A percentile compares a stretch with the other conserved stretches of the same genome.
Evolutionary conservation across 495 filamentous ascomycete genomes (phyloP).

Genomic region (Penicillium bovifimosum): DNA sequence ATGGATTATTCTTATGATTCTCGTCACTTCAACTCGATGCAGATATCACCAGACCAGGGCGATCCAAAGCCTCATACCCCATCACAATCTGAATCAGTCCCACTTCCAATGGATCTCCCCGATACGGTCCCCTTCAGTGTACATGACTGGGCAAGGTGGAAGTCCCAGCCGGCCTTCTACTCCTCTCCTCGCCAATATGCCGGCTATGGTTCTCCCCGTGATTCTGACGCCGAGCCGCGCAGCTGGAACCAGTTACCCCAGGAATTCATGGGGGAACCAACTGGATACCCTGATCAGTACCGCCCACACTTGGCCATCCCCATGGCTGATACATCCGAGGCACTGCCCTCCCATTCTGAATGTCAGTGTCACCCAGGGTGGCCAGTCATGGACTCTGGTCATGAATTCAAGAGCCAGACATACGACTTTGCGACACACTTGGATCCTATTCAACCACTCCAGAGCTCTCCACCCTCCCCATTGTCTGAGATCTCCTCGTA

Average conservation of each 20-base stretch:
- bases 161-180: constrained; percentile 14
- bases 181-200: constrained; percentile 16
- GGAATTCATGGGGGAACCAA: background rate
- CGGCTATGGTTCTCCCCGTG: constrained; percentile 4
- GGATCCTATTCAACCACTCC: background rate
- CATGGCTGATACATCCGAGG: background rate
- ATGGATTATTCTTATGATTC: constrained; percentile 24
- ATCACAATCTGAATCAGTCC: constrained; percentile 15
- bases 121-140: constrained; percentile 14
- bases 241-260: background rate
- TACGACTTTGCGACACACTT: background rate
- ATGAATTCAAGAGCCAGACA: background rate
- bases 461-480: constrained; percentile 18
- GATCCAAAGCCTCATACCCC: constrained; percentile 15
- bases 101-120: constrained; percentile 10
- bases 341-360: background rate
- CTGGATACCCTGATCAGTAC: background rate
- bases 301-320: background rate
- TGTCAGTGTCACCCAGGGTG: background rate
- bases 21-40: constrained; percentile 15
- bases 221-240: background rate
- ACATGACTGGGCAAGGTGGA: constrained; percentile 24
- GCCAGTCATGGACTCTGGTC: background rate
- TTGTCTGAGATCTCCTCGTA: constrained; percentile 20
- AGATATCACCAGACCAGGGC: constrained; percentile 25